Conservation (phyloP, 2,329 filamentous ascomycete genomes). For the Aspergillus glaucus region DNA sequence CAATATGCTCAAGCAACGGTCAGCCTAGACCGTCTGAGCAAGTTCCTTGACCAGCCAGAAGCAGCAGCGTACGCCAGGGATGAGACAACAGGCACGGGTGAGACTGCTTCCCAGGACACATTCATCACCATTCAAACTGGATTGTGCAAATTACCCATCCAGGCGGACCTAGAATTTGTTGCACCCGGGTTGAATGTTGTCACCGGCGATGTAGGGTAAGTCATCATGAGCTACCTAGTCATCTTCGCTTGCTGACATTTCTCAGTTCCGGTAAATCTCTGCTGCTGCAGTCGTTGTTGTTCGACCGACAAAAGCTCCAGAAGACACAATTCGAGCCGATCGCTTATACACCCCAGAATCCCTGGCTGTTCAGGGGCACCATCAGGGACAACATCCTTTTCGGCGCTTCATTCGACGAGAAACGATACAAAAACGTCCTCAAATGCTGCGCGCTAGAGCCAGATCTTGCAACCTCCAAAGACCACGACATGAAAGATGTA, state of each 20-base stretch:
- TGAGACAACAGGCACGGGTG: neutral
- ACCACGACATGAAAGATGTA: constrained; percentile 53
- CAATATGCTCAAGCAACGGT: constrained; percentile 11
- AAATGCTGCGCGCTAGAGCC: constrained; percentile 52
- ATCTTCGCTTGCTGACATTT: neutral
- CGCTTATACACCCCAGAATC: constrained; percentile 50
- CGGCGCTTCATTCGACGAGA: constrained; percentile 47
- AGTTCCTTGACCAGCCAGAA: constrained; percentile 3
- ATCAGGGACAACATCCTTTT: constrained; percentile 62
- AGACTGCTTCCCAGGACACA: neutral
- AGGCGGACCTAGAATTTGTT: constrained; percentile 1
- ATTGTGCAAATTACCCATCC: neutral
- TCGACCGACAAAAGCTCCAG: neutral
- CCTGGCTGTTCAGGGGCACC: constrained; percentile 59
- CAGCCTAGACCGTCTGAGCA: constrained; percentile 5
- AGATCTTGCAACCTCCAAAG: constrained; percentile 49
- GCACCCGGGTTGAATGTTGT: constrained; percentile 3
- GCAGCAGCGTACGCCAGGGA: neutral
- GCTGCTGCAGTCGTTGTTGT: constrained; percentile 3
- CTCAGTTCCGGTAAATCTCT: constrained; percentile 5
- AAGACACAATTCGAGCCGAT: constrained; percentile 8
- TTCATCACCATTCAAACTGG: neutral
- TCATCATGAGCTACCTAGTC: neutral
- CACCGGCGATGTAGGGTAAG: constrained; percentile 5
- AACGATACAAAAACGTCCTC: constrained; percentile 53